Conservation (phyloP, 768 basidiomycete genomes). For the Phallus indusiatus region DNA sequence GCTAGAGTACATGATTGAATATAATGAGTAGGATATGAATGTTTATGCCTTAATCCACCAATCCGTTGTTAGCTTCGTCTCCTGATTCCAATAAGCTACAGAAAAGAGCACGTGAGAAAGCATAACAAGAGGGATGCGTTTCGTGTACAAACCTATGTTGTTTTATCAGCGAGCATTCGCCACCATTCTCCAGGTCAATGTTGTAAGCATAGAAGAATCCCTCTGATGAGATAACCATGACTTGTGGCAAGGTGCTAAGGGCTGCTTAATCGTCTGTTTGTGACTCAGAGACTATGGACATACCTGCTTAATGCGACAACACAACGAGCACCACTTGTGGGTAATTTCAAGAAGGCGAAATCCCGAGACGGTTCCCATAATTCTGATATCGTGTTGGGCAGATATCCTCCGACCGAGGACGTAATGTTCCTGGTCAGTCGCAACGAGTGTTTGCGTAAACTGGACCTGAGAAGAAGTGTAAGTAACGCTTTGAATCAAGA, state of each 20-base stretch:
- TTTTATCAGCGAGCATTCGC: conserved; percentile 91
- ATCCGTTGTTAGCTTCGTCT: background rate
- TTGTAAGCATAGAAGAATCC: conserved; percentile 94
- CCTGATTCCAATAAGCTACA: conserved; percentile 7
- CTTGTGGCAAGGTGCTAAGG: conserved; percentile 80
- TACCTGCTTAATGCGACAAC: conserved; percentile 87
- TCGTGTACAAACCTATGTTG: conserved; percentile 55
- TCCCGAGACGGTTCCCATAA: conserved; percentile 96
- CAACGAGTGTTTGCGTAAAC: conserved; percentile 58
- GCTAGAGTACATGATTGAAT: too few species aligned
- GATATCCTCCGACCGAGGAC: conserved; percentile 72
- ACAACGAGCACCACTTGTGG: conserved; percentile 67
- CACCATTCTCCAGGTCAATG: conserved; percentile 93
- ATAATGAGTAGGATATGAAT: background rate
- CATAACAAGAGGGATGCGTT: background rate
- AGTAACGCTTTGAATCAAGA: background rate
- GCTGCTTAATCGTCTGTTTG: background rate
- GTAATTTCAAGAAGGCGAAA: conserved; percentile 84
- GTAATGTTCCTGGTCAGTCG: conserved; percentile 69
- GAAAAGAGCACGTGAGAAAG: background rate
- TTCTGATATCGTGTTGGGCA: conserved; percentile 84
- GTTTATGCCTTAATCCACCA: background rate
- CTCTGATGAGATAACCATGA: conserved; percentile 94
- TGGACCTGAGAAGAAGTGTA: conserved; percentile 24
- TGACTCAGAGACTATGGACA: conserved; percentile 21